Evolutionary conservation across 2,329 filamentous ascomycete genomes (phyloP), one percentile per base, ranked within the genome.

Genomic region (Pseudofabraea citricarpa): DNA sequence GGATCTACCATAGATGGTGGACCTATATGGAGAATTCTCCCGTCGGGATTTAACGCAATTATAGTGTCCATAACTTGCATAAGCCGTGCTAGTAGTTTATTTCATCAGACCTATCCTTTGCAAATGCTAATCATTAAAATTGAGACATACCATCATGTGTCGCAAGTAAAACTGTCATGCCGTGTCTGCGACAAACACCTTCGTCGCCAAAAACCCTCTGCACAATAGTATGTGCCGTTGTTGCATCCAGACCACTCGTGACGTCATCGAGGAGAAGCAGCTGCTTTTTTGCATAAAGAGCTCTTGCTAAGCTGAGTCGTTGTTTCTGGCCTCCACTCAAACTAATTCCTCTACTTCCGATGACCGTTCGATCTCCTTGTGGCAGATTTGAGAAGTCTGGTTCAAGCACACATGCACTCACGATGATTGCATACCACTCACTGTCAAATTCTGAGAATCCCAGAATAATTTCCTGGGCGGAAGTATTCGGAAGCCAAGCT

Each of bases 321-420:
- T 67, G 63, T 21, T 61, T 65, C 41, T 72, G 68, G 2, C 69
- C 69, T 23, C 69, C 69, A 27, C 67, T 70, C 1, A 72, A 49
- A 1, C 61, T 60, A 5, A 68, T 58, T 4, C 69, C 69, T 7
- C 60, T 58, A 8, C 57, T 62, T 3, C 69, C 68, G 23, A 69
- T 60, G 7, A 60, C 45, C 0, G 64, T 67, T 2, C 57, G 44
- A 31, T 68, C 64, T 4, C 63, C 61, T 5, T 57, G 49, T 2
- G 63, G 55, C 20, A 70, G 56, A 4, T 36, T 41, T 1, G 45
- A 29, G 3, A 70, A 45, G 23, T 70, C 67, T 9, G 61, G 51
- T 1, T 61, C 54, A n/a, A 70, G 44, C 1, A 57, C 58, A 29
- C 67, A 70, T 2, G 59, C 58, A 2, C 53, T 44, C 6, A 67